phyloP scores from a whole-genome alignment of 805 yeast genomes.

The Candida endomychidarum region DNA sequence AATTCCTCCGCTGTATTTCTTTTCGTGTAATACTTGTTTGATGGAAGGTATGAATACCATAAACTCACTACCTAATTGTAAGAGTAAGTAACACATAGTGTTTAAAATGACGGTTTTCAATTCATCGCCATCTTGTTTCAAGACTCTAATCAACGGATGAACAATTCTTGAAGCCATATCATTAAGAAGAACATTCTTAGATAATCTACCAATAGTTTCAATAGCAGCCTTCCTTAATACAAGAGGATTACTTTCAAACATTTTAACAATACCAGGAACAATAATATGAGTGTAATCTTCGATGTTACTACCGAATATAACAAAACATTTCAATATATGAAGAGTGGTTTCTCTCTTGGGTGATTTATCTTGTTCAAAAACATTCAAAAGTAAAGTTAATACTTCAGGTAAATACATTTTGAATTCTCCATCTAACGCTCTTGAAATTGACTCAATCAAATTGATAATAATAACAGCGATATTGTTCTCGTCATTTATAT shows the following conservation, averaged over 20 bases:
- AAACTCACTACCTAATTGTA: slow-evolving; percentile 84
- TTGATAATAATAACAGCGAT: slow-evolving; percentile 78
- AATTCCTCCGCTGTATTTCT: slow-evolving; percentile 65
- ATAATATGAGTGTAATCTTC: slow-evolving; percentile 87
- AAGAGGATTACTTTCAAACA: slow-evolving; percentile 72
- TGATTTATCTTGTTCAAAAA: slow-evolving; percentile 71
- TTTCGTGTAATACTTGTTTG: slow-evolving; percentile 60
- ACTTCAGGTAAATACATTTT: slow-evolving; percentile 78
- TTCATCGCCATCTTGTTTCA: slow-evolving; percentile 55
- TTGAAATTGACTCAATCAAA: slow-evolving; percentile 79
- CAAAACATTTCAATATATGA: slow-evolving; percentile 78
- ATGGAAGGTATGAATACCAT: slow-evolving; percentile 83
- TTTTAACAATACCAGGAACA: slow-evolving; percentile 78
- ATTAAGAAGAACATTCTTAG: slow-evolving; percentile 67
- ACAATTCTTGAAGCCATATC: slow-evolving; percentile 91
- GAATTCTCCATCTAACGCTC: slow-evolving; percentile 89
- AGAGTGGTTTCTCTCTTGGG: slow-evolving; percentile 59
- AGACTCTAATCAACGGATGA: slow-evolving; percentile 77
- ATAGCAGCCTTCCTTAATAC: slow-evolving; percentile 71
- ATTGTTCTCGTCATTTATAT: slow-evolving; percentile 42
- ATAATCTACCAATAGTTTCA: slow-evolving; percentile 76
- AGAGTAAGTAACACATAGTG: slow-evolving; percentile 70
- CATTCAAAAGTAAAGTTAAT: slow-evolving; percentile 70
- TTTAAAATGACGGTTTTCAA: slow-evolving; percentile 67
- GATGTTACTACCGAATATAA: slow-evolving; percentile 80